A percentile compares a stretch with the other conserved stretches of the same genome.
Conservation (phyloP, 495 filamentous ascomycete genomes). For the Penicillium subrubescens region DNA sequence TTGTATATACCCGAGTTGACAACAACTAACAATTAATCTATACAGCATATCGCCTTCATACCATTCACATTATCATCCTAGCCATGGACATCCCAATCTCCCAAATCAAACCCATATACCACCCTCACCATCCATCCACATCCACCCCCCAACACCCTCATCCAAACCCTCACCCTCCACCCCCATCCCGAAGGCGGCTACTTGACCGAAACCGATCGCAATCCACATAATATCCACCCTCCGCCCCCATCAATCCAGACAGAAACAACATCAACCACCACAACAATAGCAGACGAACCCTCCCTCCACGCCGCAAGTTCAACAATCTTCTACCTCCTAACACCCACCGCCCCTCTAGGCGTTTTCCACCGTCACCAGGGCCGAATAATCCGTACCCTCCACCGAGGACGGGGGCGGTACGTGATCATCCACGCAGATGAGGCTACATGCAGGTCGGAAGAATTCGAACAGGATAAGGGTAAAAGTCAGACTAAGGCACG, state of each 20-base stretch:
- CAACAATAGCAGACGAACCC: not conserved
- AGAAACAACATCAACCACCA: not conserved
- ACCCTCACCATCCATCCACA: not conserved
- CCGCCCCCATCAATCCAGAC: not conserved
- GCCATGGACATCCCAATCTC: constrained; percentile 17
- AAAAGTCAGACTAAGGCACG: constrained; percentile 31
- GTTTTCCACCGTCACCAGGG: constrained; percentile 45
- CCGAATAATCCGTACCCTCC: constrained; percentile 62
- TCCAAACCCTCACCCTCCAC: constrained; percentile 45
- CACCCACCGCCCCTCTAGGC: constrained; percentile 47
- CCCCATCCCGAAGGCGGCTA: constrained; percentile 67
- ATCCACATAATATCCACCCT: constrained; percentile 47
- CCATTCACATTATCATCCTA: not conserved
- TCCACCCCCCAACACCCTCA: constrained; percentile 39
- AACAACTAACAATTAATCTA: not conserved
- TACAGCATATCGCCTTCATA: not conserved
- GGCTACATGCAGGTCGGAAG: constrained; percentile 17
- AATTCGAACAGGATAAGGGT: not conserved
- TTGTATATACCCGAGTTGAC: not conserved
- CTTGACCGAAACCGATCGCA: constrained; percentile 63
- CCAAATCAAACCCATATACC: constrained; percentile 19
- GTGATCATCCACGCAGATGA: constrained; percentile 60
- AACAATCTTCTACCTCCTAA: constrained; percentile 64
- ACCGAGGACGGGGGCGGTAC: constrained; percentile 60
- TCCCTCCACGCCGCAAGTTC: constrained; percentile 1